phyloP scores from a whole-genome alignment of 1,139 yeast species.

The Hemisphaericaspora xylanilytica region DNA sequence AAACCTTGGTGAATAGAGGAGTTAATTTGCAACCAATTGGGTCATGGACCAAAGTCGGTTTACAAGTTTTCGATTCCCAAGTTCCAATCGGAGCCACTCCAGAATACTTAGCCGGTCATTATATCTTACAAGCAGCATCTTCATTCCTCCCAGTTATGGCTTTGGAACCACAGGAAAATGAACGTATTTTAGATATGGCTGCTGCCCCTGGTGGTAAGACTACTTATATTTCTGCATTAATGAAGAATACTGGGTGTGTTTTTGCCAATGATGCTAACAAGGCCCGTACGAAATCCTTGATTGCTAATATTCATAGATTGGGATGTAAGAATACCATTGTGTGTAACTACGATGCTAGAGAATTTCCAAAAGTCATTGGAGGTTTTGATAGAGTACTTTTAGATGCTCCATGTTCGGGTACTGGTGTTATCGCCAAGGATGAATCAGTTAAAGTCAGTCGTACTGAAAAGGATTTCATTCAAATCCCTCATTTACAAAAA shows the following conservation, averaged over 20 bases:
- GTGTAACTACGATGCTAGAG: constrained; percentile 97
- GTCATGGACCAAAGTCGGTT: constrained; percentile 96
- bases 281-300: constrained; percentile 91
- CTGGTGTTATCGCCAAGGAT: constrained; percentile 98
- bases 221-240: constrained; percentile 90
- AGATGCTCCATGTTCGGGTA: constrained; percentile 99
- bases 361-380: constrained; percentile 96
- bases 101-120: constrained; percentile 96
- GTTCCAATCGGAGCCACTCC: constrained; percentile 99
- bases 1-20: constrained; percentile 91
- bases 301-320: constrained; percentile 95
- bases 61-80: constrained; percentile 95
- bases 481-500: constrained; percentile 94
- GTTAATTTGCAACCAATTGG: constrained; percentile 97
- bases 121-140: constrained; percentile 97
- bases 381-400: constrained; percentile 93
- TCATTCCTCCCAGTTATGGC: constrained; percentile 98
- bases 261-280: constrained; percentile 97
- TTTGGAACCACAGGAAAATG: constrained; percentile 91
- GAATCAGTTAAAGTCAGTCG: constrained; percentile 91
- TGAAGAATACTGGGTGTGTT: constrained; percentile 97
- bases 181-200: constrained; percentile 96
- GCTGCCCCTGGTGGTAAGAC: constrained; percentile 99
- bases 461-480: constrained; percentile 94
- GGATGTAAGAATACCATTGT: constrained; percentile 97